Conservation (phyloP, 345 rosid genomes). For the Arabidopsis suecica region DNA sequence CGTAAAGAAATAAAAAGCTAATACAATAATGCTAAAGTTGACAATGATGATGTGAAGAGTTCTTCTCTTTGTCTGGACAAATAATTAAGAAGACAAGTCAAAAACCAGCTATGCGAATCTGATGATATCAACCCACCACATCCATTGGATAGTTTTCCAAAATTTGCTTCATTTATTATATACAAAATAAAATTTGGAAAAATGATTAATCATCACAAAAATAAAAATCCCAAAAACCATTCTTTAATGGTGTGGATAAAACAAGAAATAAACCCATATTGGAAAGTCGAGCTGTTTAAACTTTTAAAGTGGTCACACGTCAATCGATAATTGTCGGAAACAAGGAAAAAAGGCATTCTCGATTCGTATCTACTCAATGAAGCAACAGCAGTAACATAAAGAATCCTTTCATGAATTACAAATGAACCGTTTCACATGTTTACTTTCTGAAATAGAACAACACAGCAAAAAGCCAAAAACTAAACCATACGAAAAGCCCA, state of each 20-base stretch:
- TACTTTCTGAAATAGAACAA: conserved; percentile 25
- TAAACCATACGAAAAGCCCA: conserved; percentile 10
- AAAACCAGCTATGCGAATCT: conserved; percentile 29
- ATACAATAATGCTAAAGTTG: background rate
- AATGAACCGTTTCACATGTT: conserved; percentile 27
- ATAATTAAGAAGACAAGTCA: conserved; percentile 15
- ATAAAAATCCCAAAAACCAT: background rate
- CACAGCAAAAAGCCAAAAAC: conserved; percentile 16
- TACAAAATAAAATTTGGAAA: background rate
- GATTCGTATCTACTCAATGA: conserved; percentile 20
- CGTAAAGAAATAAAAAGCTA: background rate
- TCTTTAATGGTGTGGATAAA: background rate
- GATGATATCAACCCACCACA: conserved; percentile 13
- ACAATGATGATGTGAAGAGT: background rate
- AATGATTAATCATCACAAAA: background rate
- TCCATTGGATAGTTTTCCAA: background rate
- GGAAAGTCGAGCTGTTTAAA: background rate
- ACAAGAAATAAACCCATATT: background rate
- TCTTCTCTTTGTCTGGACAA: background rate
- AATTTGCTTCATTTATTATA: background rate
- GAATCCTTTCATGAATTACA: conserved; percentile 31
- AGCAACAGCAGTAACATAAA: conserved; percentile 34
- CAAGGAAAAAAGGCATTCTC: conserved; percentile 13
- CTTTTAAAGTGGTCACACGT: background rate
- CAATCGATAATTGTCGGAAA: conserved; percentile 20